A percentile compares a stretch with the other conserved stretches of the same genome.
Conservation (phyloP, 495 filamentous ascomycete species). For the Thermothielavioides terrestris region DNA sequence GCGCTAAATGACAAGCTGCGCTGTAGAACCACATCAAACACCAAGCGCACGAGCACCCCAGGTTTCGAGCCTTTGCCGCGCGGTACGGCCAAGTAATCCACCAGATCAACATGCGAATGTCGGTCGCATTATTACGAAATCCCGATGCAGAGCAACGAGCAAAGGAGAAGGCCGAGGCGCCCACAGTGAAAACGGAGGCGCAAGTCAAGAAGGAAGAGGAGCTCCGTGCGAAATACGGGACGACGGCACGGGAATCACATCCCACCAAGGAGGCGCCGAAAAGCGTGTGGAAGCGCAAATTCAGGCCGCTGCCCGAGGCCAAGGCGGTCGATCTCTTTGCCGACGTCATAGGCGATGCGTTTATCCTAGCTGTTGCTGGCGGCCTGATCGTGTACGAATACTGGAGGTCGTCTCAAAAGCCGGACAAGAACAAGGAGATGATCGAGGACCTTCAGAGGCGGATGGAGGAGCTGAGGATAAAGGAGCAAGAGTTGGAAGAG, state of each 20-base stretch:
- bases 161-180: constrained; percentile 57
- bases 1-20: neutral
- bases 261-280: constrained; percentile 24
- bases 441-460: constrained; percentile 64
- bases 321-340: constrained; percentile 96
- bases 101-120: constrained; percentile 86
- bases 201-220: constrained; percentile 57
- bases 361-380: constrained; percentile 76
- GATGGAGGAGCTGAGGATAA: constrained; percentile 48
- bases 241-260: constrained; percentile 29
- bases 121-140: constrained; percentile 78
- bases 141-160: constrained; percentile 49
- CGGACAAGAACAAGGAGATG: constrained; percentile 53
- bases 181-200: constrained; percentile 74
- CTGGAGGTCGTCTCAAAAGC: constrained; percentile 62
- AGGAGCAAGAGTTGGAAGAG: constrained; percentile 58
- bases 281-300: constrained; percentile 45
- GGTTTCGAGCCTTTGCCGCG: constrained; percentile 72
- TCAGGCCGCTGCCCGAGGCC: constrained; percentile 70
- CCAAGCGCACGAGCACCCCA: constrained; percentile 89
- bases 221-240: constrained; percentile 35
- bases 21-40: constrained; percentile 82
- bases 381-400: constrained; percentile 76
- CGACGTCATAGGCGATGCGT: constrained; percentile 85
- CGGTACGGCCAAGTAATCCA: constrained; percentile 68